A percentile compares a stretch with the other conserved stretches of the same genome.
Conservation (phyloP, 176 grass and related monocot genomes). For the Microstegium vimineum region DNA sequence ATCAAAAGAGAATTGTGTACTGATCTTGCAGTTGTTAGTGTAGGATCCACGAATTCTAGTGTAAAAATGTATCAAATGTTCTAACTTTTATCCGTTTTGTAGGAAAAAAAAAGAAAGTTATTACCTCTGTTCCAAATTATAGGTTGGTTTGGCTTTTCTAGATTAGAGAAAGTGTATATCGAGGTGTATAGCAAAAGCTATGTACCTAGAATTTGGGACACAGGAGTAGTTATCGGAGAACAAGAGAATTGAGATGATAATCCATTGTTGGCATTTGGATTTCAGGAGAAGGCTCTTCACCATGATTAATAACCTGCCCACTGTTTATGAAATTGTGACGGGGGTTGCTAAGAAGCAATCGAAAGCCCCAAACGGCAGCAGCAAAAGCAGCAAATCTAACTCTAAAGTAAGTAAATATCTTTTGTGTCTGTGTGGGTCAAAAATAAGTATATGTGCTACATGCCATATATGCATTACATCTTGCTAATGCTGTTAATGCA, state of each 20-base stretch:
- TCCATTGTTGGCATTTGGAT: constrained; percentile 30
- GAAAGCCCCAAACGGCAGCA: constrained; percentile 56
- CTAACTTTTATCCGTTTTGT: background rate
- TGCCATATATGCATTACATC: background rate
- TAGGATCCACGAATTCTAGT: background rate
- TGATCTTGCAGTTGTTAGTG: background rate
- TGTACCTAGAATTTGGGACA: background rate
- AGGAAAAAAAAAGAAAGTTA: background rate
- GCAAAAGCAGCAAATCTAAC: constrained; percentile 55
- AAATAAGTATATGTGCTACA: constrained; percentile 8
- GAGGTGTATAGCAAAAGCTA: background rate
- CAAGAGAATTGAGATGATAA: background rate
- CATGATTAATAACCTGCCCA: constrained; percentile 79
- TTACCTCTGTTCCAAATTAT: background rate
- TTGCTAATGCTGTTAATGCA: background rate
- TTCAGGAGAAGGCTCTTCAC: constrained; percentile 74
- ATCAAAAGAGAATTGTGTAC: constrained; percentile 15
- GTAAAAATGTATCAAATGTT: background rate
- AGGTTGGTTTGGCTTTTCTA: background rate
- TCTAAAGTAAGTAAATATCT: constrained; percentile 42
- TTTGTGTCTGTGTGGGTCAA: constrained; percentile 4
- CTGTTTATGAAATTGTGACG: constrained; percentile 79
- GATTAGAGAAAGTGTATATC: background rate
- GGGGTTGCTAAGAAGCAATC: constrained; percentile 59
- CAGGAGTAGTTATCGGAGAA: background rate